Evolutionary conservation across 495 filamentous ascomycete species (phyloP), one percentile per base, ranked within the genome.

Genomic region (Trichoderma reesei): DNA sequence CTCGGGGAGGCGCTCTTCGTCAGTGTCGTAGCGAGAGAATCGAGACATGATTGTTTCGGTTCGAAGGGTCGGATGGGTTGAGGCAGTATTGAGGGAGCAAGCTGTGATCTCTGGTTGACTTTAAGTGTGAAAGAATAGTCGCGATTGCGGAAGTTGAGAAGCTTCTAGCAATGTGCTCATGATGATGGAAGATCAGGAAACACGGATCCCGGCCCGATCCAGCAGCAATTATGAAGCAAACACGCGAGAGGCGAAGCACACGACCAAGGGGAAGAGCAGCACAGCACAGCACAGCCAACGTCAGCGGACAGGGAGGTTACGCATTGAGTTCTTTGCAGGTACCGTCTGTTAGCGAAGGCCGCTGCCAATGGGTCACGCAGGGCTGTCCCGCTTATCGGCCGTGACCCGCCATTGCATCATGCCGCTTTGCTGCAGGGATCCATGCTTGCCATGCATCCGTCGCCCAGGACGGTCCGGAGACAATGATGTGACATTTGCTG

Each of bases 1-100:
- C 44, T 78, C 74, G 41, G 81, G 81, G 31, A 84, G 73, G 56
- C 81, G 81, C 59, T 80, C 72, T 20, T 78, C 77, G 67, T 84
- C 81, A 60, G 75, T 71, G 60, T 77, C 74, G 69, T 75, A 74
- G 61, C 78, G 68, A 18, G 76, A 71, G 73, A 75, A 78, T 67
- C 75, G 75, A 56, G 72, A 63, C 76, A 79, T 78, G 11, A 31
- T n/a, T 39, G n/a, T n/a, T n/a, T n/a, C n/a, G n/a, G n/a, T n/a
- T n/a, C n/a, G n/a, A n/a, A n/a, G n/a, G n/a, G n/a, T n/a, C n/a
- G n/a, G n/a, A n/a, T n/a, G n/a, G n/a, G n/a, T n/a, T n/a, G n/a
- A n/a, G n/a, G n/a, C n/a, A n/a, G n/a, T n/a, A n/a, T n/a, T n/a
- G n/a, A n/a, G n/a, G n/a, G n/a, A n/a, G 37, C 37, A 39, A 39